Percentiles rank a stretch among this genome's conserved stretches.
These are phyloP conservation scores for Dictyostelium intermedium DNA, from an alignment of 78 protist genomes.

Conservation along the genomic window DNA sequence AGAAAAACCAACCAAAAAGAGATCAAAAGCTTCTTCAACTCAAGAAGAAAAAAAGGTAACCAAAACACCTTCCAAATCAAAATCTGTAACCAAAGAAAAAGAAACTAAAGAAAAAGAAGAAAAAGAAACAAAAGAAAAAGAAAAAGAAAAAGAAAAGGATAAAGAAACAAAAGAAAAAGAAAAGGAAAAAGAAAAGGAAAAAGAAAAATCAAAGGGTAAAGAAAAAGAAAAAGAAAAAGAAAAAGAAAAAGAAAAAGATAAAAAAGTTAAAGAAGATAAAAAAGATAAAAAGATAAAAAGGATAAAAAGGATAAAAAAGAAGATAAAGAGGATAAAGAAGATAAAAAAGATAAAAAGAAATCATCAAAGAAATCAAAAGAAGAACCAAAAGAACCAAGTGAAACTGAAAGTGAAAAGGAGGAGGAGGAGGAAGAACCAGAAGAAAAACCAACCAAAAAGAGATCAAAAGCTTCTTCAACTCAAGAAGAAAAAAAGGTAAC, in stretches of 20 bases:
- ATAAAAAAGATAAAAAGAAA: background rate
- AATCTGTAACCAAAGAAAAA: background rate
- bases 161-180: background rate
- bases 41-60: background rate
- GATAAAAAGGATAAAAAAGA: background rate
- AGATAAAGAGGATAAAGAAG: background rate
- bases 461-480: background rate
- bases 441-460: background rate
- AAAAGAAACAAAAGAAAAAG: background rate
- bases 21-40: background rate
- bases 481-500: background rate
- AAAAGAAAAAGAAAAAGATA: background rate
- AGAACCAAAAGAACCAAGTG: background rate
- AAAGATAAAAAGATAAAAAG: background rate
- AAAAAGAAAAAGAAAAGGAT: background rate
- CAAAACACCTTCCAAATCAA: background rate
- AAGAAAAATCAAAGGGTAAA: background rate
- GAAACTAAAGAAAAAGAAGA: no score
- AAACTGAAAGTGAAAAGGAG: background rate
- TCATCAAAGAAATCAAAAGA: background rate
- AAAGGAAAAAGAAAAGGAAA: background rate
- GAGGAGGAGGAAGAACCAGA: background rate
- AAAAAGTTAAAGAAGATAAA: background rate
- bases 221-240: background rate
- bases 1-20: background rate